phyloP scores from a whole-genome alignment of 345 rosid species.

The Euphorbia peplus region DNA sequence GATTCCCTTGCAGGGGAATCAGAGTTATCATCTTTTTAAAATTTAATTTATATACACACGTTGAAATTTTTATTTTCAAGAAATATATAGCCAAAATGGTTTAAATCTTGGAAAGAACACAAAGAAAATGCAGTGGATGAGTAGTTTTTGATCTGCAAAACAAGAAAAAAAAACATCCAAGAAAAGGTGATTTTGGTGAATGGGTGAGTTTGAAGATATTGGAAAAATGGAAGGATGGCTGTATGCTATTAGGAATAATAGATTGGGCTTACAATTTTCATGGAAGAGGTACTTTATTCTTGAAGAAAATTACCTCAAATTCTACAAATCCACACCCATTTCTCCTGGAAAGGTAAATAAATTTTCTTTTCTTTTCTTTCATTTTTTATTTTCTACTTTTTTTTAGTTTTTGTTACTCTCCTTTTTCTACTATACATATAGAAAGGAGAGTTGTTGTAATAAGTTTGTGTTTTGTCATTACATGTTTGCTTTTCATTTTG shows the following conservation, averaged over 20 bases:
- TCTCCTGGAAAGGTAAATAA: conserved; percentile 59
- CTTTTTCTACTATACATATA: no score
- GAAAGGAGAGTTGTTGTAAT: no score
- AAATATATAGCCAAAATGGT: no score
- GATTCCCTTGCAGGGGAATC: no score
- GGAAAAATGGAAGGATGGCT: conserved; percentile 92
- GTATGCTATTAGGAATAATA: conserved; percentile 63
- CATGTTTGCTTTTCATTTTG: no score
- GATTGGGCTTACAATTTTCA: conserved; percentile 73
- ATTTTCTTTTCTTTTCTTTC: not conserved
- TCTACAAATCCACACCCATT: conserved; percentile 57
- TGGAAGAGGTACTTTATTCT: conserved; percentile 79
- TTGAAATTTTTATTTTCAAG: no score
- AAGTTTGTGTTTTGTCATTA: no score
- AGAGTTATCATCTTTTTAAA: no score
- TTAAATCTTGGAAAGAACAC: no score
- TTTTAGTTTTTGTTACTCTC: not conserved
- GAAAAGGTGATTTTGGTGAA: conserved; percentile 7
- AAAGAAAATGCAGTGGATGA: no score
- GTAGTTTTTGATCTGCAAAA: not conserved
- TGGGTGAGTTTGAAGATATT: conserved; percentile 36
- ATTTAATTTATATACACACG: no score
- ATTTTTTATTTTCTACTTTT: not conserved
- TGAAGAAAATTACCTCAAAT: conserved; percentile 50
- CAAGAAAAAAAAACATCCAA: not conserved